These are phyloP conservation scores for Boletus pseudo-olivaceus DNA, from an alignment of 768 basidiomycete species.

Conservation along the genomic window DNA sequence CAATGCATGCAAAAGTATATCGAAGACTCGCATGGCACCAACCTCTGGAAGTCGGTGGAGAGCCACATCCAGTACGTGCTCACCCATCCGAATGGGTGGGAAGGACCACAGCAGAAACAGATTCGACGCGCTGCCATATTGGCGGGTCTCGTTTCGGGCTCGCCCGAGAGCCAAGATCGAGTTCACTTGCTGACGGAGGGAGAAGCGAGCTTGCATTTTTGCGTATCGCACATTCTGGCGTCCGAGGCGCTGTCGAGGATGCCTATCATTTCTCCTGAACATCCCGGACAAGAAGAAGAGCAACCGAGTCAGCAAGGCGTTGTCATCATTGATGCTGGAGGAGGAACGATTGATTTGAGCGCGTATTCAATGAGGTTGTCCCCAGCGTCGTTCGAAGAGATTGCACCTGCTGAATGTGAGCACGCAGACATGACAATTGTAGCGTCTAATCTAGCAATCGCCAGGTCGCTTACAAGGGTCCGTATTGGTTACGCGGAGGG, in stretches of 20 bases:
- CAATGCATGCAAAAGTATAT: constrained; percentile 46
- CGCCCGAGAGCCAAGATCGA: constrained; percentile 36
- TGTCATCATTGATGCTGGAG: constrained; percentile 51
- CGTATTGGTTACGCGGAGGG: constrained; percentile 36
- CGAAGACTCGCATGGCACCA: constrained; percentile 42
- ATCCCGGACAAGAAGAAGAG: constrained; percentile 16
- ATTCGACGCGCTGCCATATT: constrained; percentile 52
- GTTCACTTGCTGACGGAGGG: constrained; percentile 62
- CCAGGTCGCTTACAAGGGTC: constrained; percentile 42
- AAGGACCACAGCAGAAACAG: constrained; percentile 52
- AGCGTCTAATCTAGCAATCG: background rate
- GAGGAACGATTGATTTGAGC: constrained; percentile 42
- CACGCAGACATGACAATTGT: background rate
- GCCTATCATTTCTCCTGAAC: constrained; percentile 20
- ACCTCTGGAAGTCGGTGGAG: constrained; percentile 45
- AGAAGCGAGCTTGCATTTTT: constrained; percentile 59
- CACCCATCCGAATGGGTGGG: constrained; percentile 67
- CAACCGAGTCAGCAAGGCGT: constrained; percentile 32
- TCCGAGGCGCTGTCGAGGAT: constrained; percentile 27
- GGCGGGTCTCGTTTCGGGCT: constrained; percentile 49
- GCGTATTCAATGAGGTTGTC: constrained; percentile 40
- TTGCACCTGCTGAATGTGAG: constrained; percentile 35
- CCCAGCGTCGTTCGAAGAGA: constrained; percentile 38
- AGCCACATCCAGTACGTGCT: constrained; percentile 48
- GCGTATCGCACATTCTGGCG: constrained; percentile 45